A percentile compares a stretch with the other conserved stretches of the same genome.
These are phyloP conservation scores for Breviolum minutum DNA, from an alignment of 73 alveolate species.

Conservation along the genomic window DNA sequence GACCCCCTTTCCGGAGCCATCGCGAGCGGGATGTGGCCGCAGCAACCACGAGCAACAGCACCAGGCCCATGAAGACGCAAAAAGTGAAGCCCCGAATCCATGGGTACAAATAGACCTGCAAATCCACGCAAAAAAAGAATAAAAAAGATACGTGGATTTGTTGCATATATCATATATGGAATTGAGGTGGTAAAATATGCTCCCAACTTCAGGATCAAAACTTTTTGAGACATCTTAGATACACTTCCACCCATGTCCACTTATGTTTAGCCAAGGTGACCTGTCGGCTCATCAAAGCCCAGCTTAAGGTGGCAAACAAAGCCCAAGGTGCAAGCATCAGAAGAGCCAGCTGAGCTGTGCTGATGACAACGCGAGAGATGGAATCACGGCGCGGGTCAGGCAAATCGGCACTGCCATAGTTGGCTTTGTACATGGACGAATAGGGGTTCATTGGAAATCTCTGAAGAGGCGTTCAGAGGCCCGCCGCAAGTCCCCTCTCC, in stretches of 20 bases:
- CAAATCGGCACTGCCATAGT: background rate
- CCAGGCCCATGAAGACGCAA: background rate
- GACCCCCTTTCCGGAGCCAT: slow-evolving; percentile 74
- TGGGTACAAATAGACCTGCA: slow-evolving; percentile 8
- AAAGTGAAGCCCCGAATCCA: slow-evolving; percentile 23
- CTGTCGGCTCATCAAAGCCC: slow-evolving; percentile 70
- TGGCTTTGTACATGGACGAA: background rate
- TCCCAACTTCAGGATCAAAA: background rate
- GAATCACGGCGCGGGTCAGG: slow-evolving; percentile 6
- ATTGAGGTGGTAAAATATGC: background rate
- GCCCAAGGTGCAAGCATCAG: slow-evolving; percentile 88
- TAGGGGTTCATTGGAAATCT: background rate
- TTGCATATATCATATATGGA: background rate
- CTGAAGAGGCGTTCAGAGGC: background rate
- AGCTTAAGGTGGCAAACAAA: slow-evolving; percentile 53
- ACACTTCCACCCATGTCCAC: background rate
- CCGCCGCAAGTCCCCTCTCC: background rate
- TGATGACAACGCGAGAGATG: slow-evolving; percentile 19
- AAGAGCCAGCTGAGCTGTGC: slow-evolving; percentile 86
- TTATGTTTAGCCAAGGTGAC: background rate
- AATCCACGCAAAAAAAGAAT: too few relatives aligned
- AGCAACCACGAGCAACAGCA: slow-evolving; percentile 23
- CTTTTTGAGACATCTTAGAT: too few relatives aligned
- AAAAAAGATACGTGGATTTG: background rate
- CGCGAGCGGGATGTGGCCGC: slow-evolving; percentile 38